Conservation (phyloP, 495 filamentous ascomycete genomes). For the Xylaria bambusicola region DNA sequence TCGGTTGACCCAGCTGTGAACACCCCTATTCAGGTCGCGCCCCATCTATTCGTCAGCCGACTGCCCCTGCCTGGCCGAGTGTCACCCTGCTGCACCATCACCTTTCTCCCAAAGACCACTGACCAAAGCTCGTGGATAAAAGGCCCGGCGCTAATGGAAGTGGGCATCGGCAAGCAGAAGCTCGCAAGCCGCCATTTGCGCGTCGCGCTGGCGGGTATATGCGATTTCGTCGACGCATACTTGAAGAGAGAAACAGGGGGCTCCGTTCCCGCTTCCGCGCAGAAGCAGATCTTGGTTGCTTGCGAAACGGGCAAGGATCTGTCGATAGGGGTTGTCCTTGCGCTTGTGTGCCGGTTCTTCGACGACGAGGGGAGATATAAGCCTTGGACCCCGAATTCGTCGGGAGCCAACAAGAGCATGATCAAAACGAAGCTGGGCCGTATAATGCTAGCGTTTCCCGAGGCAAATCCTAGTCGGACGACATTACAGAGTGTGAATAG, state of each 20-base stretch:
- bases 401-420: slow-evolving; percentile 71
- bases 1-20: slow-evolving; percentile 19
- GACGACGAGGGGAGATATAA: slow-evolving; percentile 35
- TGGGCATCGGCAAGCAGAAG: slow-evolving; percentile 66
- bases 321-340: slow-evolving; percentile 52
- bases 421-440: slow-evolving; percentile 75
- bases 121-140: slow-evolving; percentile 36
- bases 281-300: slow-evolving; percentile 32
- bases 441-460: slow-evolving; percentile 72
- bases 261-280: slow-evolving; percentile 6
- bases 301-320: slow-evolving; percentile 48
- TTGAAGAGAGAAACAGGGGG: slow-evolving; percentile 17
- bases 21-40: slow-evolving; percentile 39
- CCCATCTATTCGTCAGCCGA: slow-evolving; percentile 34
- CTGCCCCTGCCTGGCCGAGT: slow-evolving; percentile 23
- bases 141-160: slow-evolving; percentile 51
- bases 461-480: slow-evolving; percentile 75
- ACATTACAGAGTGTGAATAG: slow-evolving; percentile 87
- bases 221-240: slow-evolving; percentile 44
- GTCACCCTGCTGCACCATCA: slow-evolving; percentile 27
- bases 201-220: slow-evolving; percentile 59
- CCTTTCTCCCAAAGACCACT: slow-evolving; percentile 38
- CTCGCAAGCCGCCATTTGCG: slow-evolving; percentile 75
- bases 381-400: slow-evolving; percentile 25
- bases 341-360: slow-evolving; percentile 46